Evolutionary conservation across 2,329 filamentous ascomycete genomes (phyloP).

Genomic region (Huntiella savannae): DNA sequence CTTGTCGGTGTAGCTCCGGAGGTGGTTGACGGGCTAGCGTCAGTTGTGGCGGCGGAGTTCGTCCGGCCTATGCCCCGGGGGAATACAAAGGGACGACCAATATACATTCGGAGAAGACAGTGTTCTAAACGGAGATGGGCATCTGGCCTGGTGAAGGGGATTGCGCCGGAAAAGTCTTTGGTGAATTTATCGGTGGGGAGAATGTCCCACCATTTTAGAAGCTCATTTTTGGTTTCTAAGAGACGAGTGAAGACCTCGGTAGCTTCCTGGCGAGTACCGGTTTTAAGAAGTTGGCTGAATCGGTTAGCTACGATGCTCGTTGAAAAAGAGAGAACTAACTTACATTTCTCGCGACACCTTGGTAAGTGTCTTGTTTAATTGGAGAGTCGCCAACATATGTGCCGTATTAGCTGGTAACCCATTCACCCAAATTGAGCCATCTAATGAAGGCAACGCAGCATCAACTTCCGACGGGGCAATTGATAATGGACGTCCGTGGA

Average conservation of each 20-base stretch:
- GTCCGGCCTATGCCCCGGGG: slow-evolving; percentile 13
- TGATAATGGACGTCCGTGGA: slow-evolving; percentile 36
- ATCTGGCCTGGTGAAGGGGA: slow-evolving; percentile 25
- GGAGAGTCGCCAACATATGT: slow-evolving; percentile 26
- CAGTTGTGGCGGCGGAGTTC: neutral
- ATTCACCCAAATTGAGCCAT: slow-evolving; percentile 23
- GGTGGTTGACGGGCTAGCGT: slow-evolving; percentile 4
- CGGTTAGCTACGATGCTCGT: slow-evolving; percentile 3
- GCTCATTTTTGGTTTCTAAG: slow-evolving; percentile 20
- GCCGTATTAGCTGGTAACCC: slow-evolving; percentile 24
- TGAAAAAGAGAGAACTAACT: slow-evolving; percentile 4
- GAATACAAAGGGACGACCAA: slow-evolving; percentile 34
- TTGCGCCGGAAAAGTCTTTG: slow-evolving; percentile 16
- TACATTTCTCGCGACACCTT: slow-evolving; percentile 23
- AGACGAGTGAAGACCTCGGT: slow-evolving; percentile 18
- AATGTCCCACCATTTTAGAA: slow-evolving; percentile 22
- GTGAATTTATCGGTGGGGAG: slow-evolving; percentile 18
- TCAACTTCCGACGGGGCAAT: slow-evolving; percentile 33
- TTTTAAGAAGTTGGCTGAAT: slow-evolving; percentile 19
- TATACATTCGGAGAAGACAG: slow-evolving; percentile 32
- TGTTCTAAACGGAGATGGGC: slow-evolving; percentile 34
- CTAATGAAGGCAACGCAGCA: slow-evolving; percentile 29
- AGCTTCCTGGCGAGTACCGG: slow-evolving; percentile 17
- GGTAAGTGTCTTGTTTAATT: slow-evolving; percentile 20
- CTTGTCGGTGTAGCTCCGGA: slow-evolving; percentile 12